Conservation (phyloP, 2,329 filamentous ascomycete genomes). For the Diaporthe caulivora region DNA sequence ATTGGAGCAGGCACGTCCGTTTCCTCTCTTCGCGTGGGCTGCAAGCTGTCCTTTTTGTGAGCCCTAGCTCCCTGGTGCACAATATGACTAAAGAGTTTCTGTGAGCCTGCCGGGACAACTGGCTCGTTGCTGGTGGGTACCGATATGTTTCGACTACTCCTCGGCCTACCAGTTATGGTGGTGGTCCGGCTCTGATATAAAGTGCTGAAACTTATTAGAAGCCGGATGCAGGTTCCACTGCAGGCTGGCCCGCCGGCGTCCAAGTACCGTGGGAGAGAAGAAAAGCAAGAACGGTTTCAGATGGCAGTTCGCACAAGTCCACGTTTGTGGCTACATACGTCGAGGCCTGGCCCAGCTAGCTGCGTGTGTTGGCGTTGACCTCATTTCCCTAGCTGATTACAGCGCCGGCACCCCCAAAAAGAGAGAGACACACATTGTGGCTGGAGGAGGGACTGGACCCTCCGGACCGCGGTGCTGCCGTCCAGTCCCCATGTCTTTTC, state of each 20-base stretch:
- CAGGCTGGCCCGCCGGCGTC: slow-evolving; percentile 1
- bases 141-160: background rate
- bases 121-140: background rate
- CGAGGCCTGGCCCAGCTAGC: slow-evolving; percentile 1
- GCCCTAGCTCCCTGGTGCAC: background rate
- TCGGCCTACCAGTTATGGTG: background rate
- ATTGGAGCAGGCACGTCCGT: background rate
- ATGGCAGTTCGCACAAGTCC: slow-evolving; percentile 18
- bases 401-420: slow-evolving; percentile 1
- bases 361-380: slow-evolving; percentile 22
- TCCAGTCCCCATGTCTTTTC: background rate
- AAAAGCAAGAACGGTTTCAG: slow-evolving; percentile 12
- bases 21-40: background rate
- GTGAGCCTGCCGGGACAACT: background rate
- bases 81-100: background rate
- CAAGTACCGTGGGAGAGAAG: slow-evolving; percentile 11
- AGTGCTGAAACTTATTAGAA: background rate
- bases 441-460: background rate
- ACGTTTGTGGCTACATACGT: slow-evolving; percentile 26
- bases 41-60: background rate
- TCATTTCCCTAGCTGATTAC: slow-evolving; percentile 16
- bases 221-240: slow-evolving; percentile 25
- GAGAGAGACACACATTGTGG: background rate
- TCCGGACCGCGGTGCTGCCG: background rate
- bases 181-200: slow-evolving; percentile 9